Percentiles rank a stretch among this genome's conserved stretches.
These are phyloP conservation scores for Plasmodium gaboni DNA, from an alignment of 169 alveolate species.

Conservation along the genomic window DNA sequence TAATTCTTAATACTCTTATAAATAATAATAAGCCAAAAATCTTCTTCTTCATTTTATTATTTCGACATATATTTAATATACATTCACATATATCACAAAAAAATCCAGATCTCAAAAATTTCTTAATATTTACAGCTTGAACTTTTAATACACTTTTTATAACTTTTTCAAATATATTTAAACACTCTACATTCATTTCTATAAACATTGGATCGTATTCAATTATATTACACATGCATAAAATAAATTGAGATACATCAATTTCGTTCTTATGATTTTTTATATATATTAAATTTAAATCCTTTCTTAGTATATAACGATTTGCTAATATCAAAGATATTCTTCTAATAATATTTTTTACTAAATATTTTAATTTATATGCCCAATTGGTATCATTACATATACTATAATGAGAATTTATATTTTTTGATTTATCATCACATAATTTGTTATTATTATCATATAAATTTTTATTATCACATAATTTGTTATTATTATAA, in stretches of 20 bases:
- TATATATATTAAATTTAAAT: slow-evolving; percentile 19
- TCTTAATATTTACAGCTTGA: slow-evolving; percentile 51
- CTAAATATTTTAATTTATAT: slow-evolving; percentile 36
- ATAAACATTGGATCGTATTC: slow-evolving; percentile 41
- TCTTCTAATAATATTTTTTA: slow-evolving; percentile 54
- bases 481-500: neutral
- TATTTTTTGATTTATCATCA: neutral
- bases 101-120: slow-evolving; percentile 28
- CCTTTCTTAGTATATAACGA: slow-evolving; percentile 20
- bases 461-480: no score
- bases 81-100: slow-evolving; percentile 50
- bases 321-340: slow-evolving; percentile 43
- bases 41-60: slow-evolving; percentile 51
- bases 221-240: slow-evolving; percentile 37
- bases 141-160: slow-evolving; percentile 40
- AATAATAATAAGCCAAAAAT: slow-evolving; percentile 69
- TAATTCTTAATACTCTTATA: slow-evolving; percentile 51
- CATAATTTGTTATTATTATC: neutral
- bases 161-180: slow-evolving; percentile 40
- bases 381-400: slow-evolving; percentile 39
- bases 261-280: slow-evolving; percentile 52
- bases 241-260: slow-evolving; percentile 57
- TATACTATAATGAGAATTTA: slow-evolving; percentile 1
- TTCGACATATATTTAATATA: slow-evolving; percentile 56
- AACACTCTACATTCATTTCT: slow-evolving; percentile 21